Base-by-base conservation (phyloP, 2,329 filamentous ascomycete species). In the Ophiostoma angusticollis region DNA sequence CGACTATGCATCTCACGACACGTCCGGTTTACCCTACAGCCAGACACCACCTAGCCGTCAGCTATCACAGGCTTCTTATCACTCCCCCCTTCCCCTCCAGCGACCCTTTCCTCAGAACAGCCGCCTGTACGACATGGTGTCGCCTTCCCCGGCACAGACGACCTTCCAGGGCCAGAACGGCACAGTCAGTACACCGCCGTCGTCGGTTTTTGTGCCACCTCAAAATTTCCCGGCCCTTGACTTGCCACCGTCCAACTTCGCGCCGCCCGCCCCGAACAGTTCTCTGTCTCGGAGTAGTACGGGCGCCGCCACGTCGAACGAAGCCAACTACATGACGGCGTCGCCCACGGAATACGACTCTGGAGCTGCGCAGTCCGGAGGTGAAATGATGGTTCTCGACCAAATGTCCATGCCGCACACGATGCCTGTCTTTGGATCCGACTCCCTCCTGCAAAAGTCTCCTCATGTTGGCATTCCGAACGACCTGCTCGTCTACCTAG, bases 341-440 rank as follows among this genome's bases (percentile, higher is more conserved):
- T 58, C 58, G 1, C 52, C 61, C 12, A 54, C 55, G n/a, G 67
- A 71, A 31, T 72, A 65, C 44, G 67, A 72, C 13, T 59, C 63
- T 16, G 50, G 55, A 14, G 63, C 65, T 16, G 45, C 51, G 1
- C 63, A 67, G 28, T 54, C 63, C 5, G 54, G 62, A 2, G 60
- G 61, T 25, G 73, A 78, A 45, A 65, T 78, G 64, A 68, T 76
- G 59, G 58, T 74, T 39, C 52, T 78, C 14, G 72, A 78, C 48
- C 71, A 77, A 44, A 77, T 79, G 68, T 59, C 70, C 31, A 69
- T 70, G 52, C 67, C 69, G 13, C 78, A 75, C 41, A 77, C 82
- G 5, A 83, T 93, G 50, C 85, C 89, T 1, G 80, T 95, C 19
- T 95, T 95, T 58, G 85, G 85, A 13, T 78, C 73, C 19, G 85